Conservation (phyloP, 2,329 filamentous ascomycete species). For the Hypoxylon sp. region DNA sequence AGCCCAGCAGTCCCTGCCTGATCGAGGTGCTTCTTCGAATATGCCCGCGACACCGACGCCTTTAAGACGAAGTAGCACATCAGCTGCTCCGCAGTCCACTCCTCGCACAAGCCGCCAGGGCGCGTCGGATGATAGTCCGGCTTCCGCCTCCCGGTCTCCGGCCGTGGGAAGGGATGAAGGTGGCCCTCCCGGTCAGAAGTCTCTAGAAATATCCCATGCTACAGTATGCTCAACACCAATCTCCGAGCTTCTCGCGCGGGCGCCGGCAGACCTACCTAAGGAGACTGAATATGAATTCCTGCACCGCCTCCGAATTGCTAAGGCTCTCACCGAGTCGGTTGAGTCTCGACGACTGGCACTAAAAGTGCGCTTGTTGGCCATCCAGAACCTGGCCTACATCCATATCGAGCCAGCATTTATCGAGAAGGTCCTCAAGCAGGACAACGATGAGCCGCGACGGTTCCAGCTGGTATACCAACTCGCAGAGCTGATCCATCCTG, state of each 20-base stretch:
- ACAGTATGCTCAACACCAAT: constrained; percentile 61
- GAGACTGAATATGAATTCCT: constrained; percentile 84
- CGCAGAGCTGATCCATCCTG: constrained; percentile 87
- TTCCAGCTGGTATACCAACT: constrained; percentile 93
- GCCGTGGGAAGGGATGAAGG: constrained; percentile 50
- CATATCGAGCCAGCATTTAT: constrained; percentile 83
- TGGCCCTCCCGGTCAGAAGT: constrained; percentile 60
- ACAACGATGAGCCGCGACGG: constrained; percentile 86
- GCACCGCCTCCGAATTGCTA: constrained; percentile 82
- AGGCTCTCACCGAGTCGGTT: constrained; percentile 73
- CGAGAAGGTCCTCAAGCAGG: constrained; percentile 84
- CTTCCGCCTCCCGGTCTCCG: constrained; percentile 49
- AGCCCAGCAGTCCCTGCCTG: constrained; percentile 35
- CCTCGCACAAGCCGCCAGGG: constrained; percentile 46
- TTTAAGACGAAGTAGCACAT: constrained; percentile 71
- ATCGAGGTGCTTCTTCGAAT: constrained; percentile 51
- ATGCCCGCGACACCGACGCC: constrained; percentile 78
- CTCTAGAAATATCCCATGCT: constrained; percentile 70
- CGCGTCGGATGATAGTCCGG: constrained; percentile 59
- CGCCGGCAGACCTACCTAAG: constrained; percentile 71
- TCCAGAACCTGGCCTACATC: constrained; percentile 91
- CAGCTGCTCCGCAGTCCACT: constrained; percentile 51
- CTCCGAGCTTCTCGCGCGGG: constrained; percentile 63
- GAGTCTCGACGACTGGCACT: constrained; percentile 78
- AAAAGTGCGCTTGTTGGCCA: constrained; percentile 81